Evolutionary conservation across 2,329 filamentous ascomycete species (phyloP), one percentile per base, ranked within the genome.

Genomic region (Xylariaceae sp.): DNA sequence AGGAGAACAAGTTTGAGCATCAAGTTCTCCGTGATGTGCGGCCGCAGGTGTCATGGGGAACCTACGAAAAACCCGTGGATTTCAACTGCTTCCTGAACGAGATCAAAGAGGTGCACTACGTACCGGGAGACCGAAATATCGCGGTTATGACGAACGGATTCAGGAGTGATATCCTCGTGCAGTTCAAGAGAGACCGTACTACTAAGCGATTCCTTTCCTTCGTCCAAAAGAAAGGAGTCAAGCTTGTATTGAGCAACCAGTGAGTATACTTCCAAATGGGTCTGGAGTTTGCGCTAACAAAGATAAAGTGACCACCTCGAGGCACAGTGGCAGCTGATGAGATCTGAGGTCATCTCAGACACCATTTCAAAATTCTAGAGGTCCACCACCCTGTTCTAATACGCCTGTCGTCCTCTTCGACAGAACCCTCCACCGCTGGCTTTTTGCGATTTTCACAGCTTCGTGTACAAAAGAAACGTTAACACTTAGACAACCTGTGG

Each of bases 121-220:
- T 76, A 16, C 56, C 68, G 0, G 70, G 73, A 6, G 69, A 69
- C 18, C 66, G 69, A 9, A 75, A 73, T 54, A 67, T 81, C 12
- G 59, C 75, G 6, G 67, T 81, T 16, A 55, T 68, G 5, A 73
- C 75, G 14, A 69, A 69, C 11, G 61, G 69, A 41, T 65, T 66
- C 10, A 66, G 75, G 6, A 77, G 77, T 2, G 71, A 78, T 41
- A 62, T 83, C 2, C 68, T 83, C 56, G 77, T 75, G 6, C 66
- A 72, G 49, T 83, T 83, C 58, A 79, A 79, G 63, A 66, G 80
- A 6, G 71, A 75, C 57, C 70, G 77, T 17, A 82, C 80, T 5
- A 78, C 81, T 68, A 69, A 71, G 51, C 71, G 80, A 2, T 80
- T 83, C 56, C 62, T 83, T 43, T 60, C 63, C 17, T 79, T 82